phyloP scores from a whole-genome alignment of 805 yeast species.

The Schwanniomyces pseudopolymorphus region DNA sequence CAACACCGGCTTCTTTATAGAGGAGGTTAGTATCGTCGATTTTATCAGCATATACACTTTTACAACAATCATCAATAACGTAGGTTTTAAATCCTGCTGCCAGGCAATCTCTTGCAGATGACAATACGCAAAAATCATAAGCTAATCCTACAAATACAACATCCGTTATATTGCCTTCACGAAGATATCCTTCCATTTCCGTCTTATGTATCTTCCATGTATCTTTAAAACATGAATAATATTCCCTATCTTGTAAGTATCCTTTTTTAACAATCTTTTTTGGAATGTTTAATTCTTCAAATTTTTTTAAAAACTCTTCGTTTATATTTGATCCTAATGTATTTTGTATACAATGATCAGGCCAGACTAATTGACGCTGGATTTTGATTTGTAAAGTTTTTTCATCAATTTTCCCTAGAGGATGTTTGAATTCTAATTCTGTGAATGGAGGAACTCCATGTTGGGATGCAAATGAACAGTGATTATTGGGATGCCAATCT shows the following conservation, averaged over 20 bases:
- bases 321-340: slow-evolving; percentile 68
- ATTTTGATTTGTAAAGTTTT: slow-evolving; percentile 22
- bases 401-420: slow-evolving; percentile 33
- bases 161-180: slow-evolving; percentile 47
- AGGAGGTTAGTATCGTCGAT: slow-evolving; percentile 29
- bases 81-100: slow-evolving; percentile 59
- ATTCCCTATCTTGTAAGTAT: slow-evolving; percentile 67
- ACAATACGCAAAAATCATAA: slow-evolving; percentile 79
- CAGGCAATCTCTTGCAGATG: slow-evolving; percentile 71
- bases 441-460: slow-evolving; percentile 57
- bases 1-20: slow-evolving; percentile 35
- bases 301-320: slow-evolving; percentile 38
- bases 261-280: slow-evolving; percentile 65
- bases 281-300: slow-evolving; percentile 35
- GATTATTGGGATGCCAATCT: slow-evolving; percentile 87
- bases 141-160: slow-evolving; percentile 83
- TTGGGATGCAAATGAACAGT: slow-evolving; percentile 77
- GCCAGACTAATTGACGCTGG: slow-evolving; percentile 67
- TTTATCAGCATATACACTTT: slow-evolving; percentile 52
- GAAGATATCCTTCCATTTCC: slow-evolving; percentile 53
- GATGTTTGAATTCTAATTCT: slow-evolving; percentile 48
- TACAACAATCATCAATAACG: slow-evolving; percentile 58
- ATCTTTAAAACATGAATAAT: slow-evolving; percentile 85
- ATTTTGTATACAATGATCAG: slow-evolving; percentile 83
- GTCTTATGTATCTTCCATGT: slow-evolving; percentile 73